A percentile compares a stretch with the other conserved stretches of the same genome.
Evolutionary conservation across 192 early-diverging fungal species (phyloP).

Genomic region (Coemansia javaensis): DNA sequence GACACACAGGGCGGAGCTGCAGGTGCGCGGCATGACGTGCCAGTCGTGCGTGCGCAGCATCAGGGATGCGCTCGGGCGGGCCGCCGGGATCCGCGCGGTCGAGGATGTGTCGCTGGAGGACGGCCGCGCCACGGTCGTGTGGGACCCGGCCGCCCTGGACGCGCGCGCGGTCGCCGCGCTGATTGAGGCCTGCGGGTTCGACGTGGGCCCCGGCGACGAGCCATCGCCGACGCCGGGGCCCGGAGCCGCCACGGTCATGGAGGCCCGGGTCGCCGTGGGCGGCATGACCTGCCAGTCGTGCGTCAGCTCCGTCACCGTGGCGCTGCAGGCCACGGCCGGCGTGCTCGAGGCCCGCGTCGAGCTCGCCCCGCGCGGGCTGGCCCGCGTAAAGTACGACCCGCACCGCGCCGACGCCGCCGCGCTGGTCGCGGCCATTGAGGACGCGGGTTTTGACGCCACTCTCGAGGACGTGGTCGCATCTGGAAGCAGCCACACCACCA

Average conservation of each 20-base stretch:
- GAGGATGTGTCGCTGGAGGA: slow-evolving; percentile 54
- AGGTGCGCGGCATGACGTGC: slow-evolving; percentile 66
- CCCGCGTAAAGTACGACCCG: slow-evolving; percentile 55
- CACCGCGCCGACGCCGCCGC: slow-evolving; percentile 12
- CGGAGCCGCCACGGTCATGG: not conserved
- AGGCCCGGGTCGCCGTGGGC: slow-evolving; percentile 17
- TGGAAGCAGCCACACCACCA: not conserved
- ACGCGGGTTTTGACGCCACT: slow-evolving; percentile 57
- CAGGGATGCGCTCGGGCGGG: slow-evolving; percentile 45
- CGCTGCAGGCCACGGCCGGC: slow-evolving; percentile 51
- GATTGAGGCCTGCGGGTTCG: slow-evolving; percentile 70
- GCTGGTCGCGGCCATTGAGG: slow-evolving; percentile 58
- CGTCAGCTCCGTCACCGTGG: slow-evolving; percentile 64
- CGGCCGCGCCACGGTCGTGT: slow-evolving; percentile 53
- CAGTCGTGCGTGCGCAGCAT: slow-evolving; percentile 75
- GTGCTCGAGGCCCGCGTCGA: slow-evolving; percentile 54
- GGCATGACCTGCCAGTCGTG: slow-evolving; percentile 85
- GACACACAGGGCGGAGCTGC: not conserved
- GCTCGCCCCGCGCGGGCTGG: slow-evolving; percentile 52
- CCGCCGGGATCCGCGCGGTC: slow-evolving; percentile 50
- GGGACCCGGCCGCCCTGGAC: slow-evolving; percentile 31
- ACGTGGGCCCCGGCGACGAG: slow-evolving; percentile 49
- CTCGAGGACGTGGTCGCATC: slow-evolving; percentile 4
- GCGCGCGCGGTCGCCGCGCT: slow-evolving; percentile 18
- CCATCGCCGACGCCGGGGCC: slow-evolving; percentile 53